Conservation (phyloP, 352 stramenopile species). For the Phytophthora brassicae region DNA sequence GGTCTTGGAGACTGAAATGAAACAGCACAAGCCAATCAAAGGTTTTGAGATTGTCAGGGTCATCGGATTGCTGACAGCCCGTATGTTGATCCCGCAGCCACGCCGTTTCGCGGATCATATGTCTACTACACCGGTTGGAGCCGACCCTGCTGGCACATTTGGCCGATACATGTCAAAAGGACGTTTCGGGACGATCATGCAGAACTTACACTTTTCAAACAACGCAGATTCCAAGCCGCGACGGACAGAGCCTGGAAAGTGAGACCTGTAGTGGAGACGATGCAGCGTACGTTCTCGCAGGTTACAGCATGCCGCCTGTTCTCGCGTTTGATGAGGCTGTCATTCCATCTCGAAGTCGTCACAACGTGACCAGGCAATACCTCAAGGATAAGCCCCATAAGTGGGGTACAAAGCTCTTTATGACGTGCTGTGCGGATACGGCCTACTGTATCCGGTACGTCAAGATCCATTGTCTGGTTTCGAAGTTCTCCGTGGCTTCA, state of each 20-base stretch:
- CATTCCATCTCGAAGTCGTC: background rate
- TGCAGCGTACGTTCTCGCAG: background rate
- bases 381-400: conserved; percentile 13
- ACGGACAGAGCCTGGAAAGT: conserved; percentile 17
- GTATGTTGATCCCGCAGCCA: conserved; percentile 13
- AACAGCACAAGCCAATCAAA: conserved; percentile 14
- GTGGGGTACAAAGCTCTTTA: conserved; percentile 10
- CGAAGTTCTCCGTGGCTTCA: background rate
- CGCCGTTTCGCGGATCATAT: conserved; percentile 12
- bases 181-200: conserved; percentile 8
- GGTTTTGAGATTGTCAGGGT: conserved; percentile 9
- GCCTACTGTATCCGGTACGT: conserved; percentile 7
- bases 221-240: background rate
- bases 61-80: conserved; percentile 12
- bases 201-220: conserved; percentile 24
- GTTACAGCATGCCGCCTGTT: conserved; percentile 5
- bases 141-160: conserved; percentile 15
- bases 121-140: conserved; percentile 1
- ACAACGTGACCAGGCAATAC: conserved; percentile 5
- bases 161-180: conserved; percentile 14
- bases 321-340: background rate
- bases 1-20: conserved; percentile 2
- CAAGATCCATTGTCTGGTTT: background rate
- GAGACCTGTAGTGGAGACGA: conserved; percentile 1
- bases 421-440: conserved; percentile 5